These are phyloP conservation scores for Exophiala sp. DNA, from an alignment of 2,329 filamentous ascomycete genomes.

Conservation along the genomic window DNA sequence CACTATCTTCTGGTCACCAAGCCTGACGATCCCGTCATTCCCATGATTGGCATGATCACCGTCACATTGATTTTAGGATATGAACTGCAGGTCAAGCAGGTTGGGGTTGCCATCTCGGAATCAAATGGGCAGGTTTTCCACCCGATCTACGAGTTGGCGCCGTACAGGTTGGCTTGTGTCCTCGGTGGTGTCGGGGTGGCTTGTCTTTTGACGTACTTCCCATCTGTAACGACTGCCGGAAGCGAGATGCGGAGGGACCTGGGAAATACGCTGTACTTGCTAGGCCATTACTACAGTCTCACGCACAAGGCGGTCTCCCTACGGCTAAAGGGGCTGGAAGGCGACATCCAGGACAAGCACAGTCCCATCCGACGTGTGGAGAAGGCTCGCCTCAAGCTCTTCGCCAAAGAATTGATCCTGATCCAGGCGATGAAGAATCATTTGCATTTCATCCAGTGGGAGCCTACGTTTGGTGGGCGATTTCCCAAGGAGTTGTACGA, in stretches of 20 bases:
- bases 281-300: conserved; percentile 71
- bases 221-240: conserved; percentile 68
- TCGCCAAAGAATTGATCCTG: conserved; percentile 66
- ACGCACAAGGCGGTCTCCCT: conserved; percentile 65
- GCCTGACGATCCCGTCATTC: conserved; percentile 60
- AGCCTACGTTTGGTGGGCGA: conserved; percentile 68
- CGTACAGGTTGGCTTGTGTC: conserved; percentile 68
- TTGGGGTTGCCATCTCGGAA: conserved; percentile 57
- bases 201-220: conserved; percentile 76
- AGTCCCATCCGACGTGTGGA: conserved; percentile 49
- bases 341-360: conserved; percentile 12
- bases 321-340: conserved; percentile 48
- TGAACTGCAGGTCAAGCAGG: conserved; percentile 66
- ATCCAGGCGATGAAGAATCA: conserved; percentile 62
- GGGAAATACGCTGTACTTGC: conserved; percentile 65
- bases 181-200: conserved; percentile 65
- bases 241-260: conserved; percentile 65
- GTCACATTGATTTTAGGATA: conserved; percentile 66
- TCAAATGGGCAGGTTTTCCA: conserved; percentile 68
- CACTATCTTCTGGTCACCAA: conserved; percentile 65
- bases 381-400: conserved; percentile 60
- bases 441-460: conserved; percentile 64
- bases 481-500: conserved; percentile 68
- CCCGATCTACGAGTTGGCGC: conserved; percentile 65
- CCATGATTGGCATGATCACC: conserved; percentile 59